phyloP scores from a whole-genome alignment of 2,329 filamentous ascomycete genomes.

The Pseudopyrenochaeta lycopersici region DNA sequence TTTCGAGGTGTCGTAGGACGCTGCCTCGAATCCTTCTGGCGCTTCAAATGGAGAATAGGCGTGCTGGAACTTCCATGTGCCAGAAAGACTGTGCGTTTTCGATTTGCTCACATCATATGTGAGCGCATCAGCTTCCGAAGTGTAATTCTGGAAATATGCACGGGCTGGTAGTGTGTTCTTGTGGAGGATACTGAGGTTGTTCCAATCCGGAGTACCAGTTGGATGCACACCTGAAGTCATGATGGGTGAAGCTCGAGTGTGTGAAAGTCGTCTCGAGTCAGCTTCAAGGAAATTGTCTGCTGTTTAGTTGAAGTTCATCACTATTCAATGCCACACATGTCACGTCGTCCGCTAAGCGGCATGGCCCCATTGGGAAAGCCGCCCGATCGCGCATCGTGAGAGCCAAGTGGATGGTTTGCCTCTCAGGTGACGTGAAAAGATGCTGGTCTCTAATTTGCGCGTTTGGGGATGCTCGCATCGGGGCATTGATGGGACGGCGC shows the following conservation, averaged over 20 bases:
- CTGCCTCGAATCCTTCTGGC: constrained; percentile 43
- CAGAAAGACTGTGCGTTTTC: constrained; percentile 42
- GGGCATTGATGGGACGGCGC: constrained; percentile 20
- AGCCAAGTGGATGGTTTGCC: constrained; percentile 18
- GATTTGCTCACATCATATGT: constrained; percentile 46
- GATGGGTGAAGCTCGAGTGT: constrained; percentile 6
- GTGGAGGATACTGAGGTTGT: constrained; percentile 67
- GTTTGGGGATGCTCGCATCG: constrained; percentile 18
- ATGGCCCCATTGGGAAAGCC: constrained; percentile 30
- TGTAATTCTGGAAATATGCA: constrained; percentile 65
- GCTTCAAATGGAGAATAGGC: constrained; percentile 48
- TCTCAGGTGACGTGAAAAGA: constrained; percentile 13
- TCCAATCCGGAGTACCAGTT: constrained; percentile 64
- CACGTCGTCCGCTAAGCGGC: constrained; percentile 3
- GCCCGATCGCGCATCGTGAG: constrained; percentile 16
- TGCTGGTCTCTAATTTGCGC: constrained; percentile 4
- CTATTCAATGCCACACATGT: neutral
- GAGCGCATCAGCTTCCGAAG: constrained; percentile 60
- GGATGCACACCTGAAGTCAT: constrained; percentile 35
- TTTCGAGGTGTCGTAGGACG: constrained; percentile 46
- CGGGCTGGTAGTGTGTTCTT: constrained; percentile 67
- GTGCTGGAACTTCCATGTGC: constrained; percentile 53
- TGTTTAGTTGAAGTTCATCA: neutral
- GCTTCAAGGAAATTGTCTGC: neutral
- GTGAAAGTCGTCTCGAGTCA: constrained; percentile 1